Evolutionary conservation across 2,329 filamentous ascomycete species (phyloP), one percentile per base, ranked within the genome.

Genomic region (Coniochaeta prunicola): DNA sequence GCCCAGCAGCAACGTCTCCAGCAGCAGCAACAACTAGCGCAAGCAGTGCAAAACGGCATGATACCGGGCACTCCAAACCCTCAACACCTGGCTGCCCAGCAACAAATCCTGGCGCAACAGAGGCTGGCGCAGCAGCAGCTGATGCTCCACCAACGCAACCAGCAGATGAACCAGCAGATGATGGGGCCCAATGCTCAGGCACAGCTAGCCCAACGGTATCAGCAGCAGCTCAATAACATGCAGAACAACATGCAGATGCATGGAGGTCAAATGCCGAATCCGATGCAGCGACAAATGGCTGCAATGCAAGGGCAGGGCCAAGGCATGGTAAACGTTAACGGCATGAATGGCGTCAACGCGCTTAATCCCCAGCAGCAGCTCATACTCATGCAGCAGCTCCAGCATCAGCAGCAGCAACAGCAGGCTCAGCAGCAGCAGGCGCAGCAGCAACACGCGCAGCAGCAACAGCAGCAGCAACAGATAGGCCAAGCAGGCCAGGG

Each of bases 1-100:
- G 70, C 75, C 0, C 76, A 77, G 4, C 80, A 84, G 59, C 74
- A 79, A 28, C 73, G 78, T 57, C 71, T 76, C 33, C 78, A 80
- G 57, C 70, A 78, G 58, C 74, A 77, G 59, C 75, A 77, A 59
- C 73, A 74, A 38, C 45, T 71, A 69, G 56, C 67, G 64, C 54
- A 68, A 64, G 62, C 71, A 59, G 65, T 72, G 58, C 70, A 68
- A 61, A 74, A 66, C 62, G 74, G 71, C 64, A 77, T 76, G 71
- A 67, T 74, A 68, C 74, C 69, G 21, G 74, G 76, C 59, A 74
- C 76, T 34, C 69, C 76, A 53, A 58, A 54, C 30, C 61, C 69
- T 34, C 62, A 66, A 28, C 67, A 68, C 28, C 61, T 69, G 28
- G 65, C 69, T 24, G 69, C 68, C 58, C 70, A 73, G 58, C 72